These are phyloP conservation scores for Cucumis melo DNA, from an alignment of 306 rosid genomes.

Conservation along the genomic window DNA sequence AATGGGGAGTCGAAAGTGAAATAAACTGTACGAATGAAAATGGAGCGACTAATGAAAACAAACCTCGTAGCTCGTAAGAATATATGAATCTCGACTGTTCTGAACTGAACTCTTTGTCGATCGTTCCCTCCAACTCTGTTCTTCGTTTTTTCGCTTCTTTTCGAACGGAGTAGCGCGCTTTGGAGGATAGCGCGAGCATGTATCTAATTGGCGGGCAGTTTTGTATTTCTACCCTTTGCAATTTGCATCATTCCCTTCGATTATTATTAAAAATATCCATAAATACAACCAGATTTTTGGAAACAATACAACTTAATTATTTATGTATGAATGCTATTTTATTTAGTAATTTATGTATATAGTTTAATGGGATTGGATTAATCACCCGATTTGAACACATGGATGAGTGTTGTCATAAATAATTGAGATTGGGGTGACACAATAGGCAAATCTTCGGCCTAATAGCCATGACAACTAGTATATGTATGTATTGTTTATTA, in stretches of 20 bases:
- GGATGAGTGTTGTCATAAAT: not conserved
- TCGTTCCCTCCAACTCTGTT: not conserved
- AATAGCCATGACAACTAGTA: not conserved
- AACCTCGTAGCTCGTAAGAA: conserved; percentile 46
- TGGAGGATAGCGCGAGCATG: no score
- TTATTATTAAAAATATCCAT: no score
- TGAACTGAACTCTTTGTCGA: conserved; percentile 16
- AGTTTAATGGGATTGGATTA: not conserved
- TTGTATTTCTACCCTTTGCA: no score
- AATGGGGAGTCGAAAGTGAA: not conserved
- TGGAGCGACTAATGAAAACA: not conserved
- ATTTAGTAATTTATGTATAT: no score
- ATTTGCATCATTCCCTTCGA: no score
- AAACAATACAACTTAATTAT: no score
- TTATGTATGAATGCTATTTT: no score
- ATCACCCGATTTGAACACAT: not conserved
- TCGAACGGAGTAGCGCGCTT: no score
- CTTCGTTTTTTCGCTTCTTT: no score
- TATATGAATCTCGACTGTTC: conserved; percentile 30
- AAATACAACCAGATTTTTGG: no score
- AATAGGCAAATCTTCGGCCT: not conserved
- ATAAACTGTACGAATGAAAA: not conserved
- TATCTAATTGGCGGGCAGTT: no score
- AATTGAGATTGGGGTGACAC: not conserved
- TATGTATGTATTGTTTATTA: not conserved